A percentile compares a stretch with the other conserved stretches of the same genome.
phyloP scores from a whole-genome alignment of 768 basidiomycete genomes.

The Pleurotus tuoliensis region DNA sequence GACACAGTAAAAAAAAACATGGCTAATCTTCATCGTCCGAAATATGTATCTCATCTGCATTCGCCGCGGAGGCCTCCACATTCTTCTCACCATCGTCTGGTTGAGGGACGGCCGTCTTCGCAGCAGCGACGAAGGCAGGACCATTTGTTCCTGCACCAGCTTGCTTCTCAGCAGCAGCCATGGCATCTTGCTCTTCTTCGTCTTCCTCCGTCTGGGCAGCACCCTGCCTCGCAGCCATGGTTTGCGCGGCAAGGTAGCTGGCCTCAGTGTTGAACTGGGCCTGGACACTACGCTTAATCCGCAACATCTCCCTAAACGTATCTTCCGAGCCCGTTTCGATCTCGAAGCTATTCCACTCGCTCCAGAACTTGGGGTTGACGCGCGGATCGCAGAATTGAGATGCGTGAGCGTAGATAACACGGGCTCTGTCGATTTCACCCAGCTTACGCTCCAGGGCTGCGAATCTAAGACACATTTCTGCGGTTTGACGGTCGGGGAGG shows the following conservation, averaged over 20 bases:
- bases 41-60: constrained; percentile 86
- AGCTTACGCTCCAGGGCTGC: constrained; percentile 95
- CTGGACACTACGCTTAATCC: constrained; percentile 97
- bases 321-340: constrained; percentile 99
- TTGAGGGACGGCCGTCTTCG: constrained; percentile 40
- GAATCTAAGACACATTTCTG: constrained; percentile 97
- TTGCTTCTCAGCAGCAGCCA: constrained; percentile 81
- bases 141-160: constrained; percentile 47
- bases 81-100: constrained; percentile 30
- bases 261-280: constrained; percentile 98
- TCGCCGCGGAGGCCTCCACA: constrained; percentile 31
- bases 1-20: no score
- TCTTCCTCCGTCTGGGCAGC: constrained; percentile 43
- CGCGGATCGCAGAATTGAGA: constrained; percentile 99
- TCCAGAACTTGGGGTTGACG: constrained; percentile 89
- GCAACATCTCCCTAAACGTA: constrained; percentile 92
- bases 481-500: constrained; percentile 90
- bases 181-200: constrained; percentile 60
- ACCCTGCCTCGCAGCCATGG: constrained; percentile 65
- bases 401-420: constrained; percentile 95
- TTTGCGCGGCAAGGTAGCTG: constrained; percentile 88
- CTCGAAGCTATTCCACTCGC: constrained; percentile 96
- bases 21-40: constrained; percentile 70
- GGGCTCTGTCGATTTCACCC: constrained; percentile 96
- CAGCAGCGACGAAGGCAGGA: constrained; percentile 78